Percentiles rank a stretch among this genome's conserved stretches.
phyloP scores from a whole-genome alignment of 805 yeast species.

The Ogataea henricii region DNA sequence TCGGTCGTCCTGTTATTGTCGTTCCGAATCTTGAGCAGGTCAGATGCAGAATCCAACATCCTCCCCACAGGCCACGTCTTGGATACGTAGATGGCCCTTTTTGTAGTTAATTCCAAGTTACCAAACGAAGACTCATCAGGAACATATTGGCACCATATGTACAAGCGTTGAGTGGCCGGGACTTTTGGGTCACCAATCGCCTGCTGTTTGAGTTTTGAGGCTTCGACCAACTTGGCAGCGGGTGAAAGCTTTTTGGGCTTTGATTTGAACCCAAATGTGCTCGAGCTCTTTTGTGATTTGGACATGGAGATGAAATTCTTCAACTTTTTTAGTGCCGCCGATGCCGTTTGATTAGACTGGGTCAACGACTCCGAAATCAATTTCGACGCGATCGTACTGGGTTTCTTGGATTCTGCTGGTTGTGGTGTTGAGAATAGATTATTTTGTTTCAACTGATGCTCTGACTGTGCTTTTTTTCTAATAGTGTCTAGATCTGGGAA shows the following conservation, averaged over 20 bases:
- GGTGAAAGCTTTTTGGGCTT: slow-evolving; percentile 17
- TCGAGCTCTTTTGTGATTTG: slow-evolving; percentile 11
- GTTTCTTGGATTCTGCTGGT: background rate
- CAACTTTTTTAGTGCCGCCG: slow-evolving; percentile 25
- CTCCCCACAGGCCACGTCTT: slow-evolving; percentile 63
- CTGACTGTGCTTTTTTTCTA: slow-evolving; percentile 37
- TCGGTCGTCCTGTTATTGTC: slow-evolving; percentile 49
- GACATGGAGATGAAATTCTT: slow-evolving; percentile 22
- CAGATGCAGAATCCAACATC: slow-evolving; percentile 55
- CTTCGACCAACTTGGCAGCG: slow-evolving; percentile 34
- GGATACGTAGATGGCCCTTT: slow-evolving; percentile 47
- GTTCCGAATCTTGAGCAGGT: slow-evolving; percentile 48
- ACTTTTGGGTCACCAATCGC: slow-evolving; percentile 58
- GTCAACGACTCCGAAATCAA: slow-evolving; percentile 13
- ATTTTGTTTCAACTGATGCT: slow-evolving; percentile 13
- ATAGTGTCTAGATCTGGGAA: slow-evolving; percentile 55
- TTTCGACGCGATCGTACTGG: slow-evolving; percentile 16
- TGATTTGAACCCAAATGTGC: slow-evolving; percentile 6
- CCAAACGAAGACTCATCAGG: slow-evolving; percentile 28
- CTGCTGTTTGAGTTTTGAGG: slow-evolving; percentile 42
- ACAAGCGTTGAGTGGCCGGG: slow-evolving; percentile 45
- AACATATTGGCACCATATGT: slow-evolving; percentile 49
- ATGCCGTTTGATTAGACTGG: slow-evolving; percentile 15
- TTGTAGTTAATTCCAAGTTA: slow-evolving; percentile 13
- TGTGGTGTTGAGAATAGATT: slow-evolving; percentile 16